phyloP scores from a whole-genome alignment of 2,329 filamentous ascomycete species.

The Sclerotinia trifoliorum region DNA sequence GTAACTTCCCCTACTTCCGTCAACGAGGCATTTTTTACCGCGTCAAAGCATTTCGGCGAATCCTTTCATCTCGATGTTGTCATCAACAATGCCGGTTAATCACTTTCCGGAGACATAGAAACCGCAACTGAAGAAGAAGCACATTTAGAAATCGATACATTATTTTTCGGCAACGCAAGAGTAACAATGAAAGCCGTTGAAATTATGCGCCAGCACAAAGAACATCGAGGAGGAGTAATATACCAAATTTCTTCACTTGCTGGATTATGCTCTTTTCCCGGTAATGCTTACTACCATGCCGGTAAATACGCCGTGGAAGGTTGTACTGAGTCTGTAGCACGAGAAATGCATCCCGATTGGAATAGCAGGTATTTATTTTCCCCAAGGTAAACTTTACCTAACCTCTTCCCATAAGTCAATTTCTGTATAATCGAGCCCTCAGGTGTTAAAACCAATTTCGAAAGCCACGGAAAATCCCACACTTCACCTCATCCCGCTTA shows the following conservation, averaged over 20 bases:
- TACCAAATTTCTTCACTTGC: conserved; percentile 46
- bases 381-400: background rate
- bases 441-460: conserved; percentile 45
- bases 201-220: conserved; percentile 42
- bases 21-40: conserved; percentile 41
- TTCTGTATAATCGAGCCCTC: conserved; percentile 45
- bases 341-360: conserved; percentile 43
- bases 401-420: conserved; percentile 38
- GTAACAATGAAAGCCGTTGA: conserved; percentile 43
- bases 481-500: conserved; percentile 34
- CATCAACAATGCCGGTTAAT: conserved; percentile 61
- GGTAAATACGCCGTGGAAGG: conserved; percentile 46
- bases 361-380: conserved; percentile 35
- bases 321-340: conserved; percentile 41
- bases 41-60: conserved; percentile 40
- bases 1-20: conserved; percentile 46
- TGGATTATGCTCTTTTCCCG: conserved; percentile 42
- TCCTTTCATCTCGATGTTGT: conserved; percentile 59
- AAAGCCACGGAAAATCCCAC: conserved; percentile 41
- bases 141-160: conserved; percentile 44
- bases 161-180: conserved; percentile 46
- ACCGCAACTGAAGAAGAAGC: conserved; percentile 40
- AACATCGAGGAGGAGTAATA: conserved; percentile 42
- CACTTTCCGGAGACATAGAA: conserved; percentile 54
- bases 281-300: conserved; percentile 43